Evolutionary conservation across 2,329 filamentous ascomycete species (phyloP).

Genomic region (Penicillium oxalicum): DNA sequence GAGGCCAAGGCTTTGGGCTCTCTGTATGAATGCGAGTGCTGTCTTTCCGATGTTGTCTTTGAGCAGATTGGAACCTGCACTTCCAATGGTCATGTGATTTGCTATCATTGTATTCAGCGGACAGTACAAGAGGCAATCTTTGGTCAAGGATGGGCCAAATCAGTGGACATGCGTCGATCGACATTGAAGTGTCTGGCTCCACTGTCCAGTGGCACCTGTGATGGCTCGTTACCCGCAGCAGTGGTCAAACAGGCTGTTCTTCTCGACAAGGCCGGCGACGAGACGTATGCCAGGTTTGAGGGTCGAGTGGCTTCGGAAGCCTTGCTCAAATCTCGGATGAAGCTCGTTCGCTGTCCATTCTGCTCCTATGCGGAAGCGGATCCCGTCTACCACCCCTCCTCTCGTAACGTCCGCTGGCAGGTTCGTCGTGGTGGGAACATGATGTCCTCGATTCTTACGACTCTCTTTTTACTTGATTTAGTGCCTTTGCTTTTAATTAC

Average conservation of each 20-base stretch:
- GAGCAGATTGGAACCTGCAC: constrained; percentile 45
- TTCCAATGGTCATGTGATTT: constrained; percentile 40
- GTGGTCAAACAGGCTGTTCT: constrained; percentile 68
- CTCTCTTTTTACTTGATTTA: constrained; percentile 39
- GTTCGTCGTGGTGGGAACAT: constrained; percentile 50
- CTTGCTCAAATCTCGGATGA: constrained; percentile 65
- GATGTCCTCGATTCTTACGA: constrained; percentile 48
- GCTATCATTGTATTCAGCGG: constrained; percentile 69
- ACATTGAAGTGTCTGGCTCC: constrained; percentile 81
- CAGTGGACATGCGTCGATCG: constrained; percentile 64
- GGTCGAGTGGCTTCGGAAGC: constrained; percentile 71
- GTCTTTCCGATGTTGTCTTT: constrained; percentile 43
- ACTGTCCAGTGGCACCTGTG: constrained; percentile 59
- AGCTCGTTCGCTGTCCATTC: constrained; percentile 79
- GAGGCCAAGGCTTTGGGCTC: constrained; percentile 39
- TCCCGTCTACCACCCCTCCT: constrained; percentile 59
- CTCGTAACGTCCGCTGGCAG: constrained; percentile 49
- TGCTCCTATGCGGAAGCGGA: constrained; percentile 89
- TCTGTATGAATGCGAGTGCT: constrained; percentile 46
- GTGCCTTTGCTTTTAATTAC: constrained; percentile 46
- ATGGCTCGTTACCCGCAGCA: constrained; percentile 63
- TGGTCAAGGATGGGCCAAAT: constrained; percentile 84
- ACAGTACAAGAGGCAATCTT: constrained; percentile 83
- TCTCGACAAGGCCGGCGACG: constrained; percentile 61
- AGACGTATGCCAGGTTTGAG: constrained; percentile 70